Percentiles rank a stretch among this genome's conserved stretches.
Evolutionary conservation across 2,329 filamentous ascomycete species (phyloP).

Genomic region (Salinomyces thailandicus): DNA sequence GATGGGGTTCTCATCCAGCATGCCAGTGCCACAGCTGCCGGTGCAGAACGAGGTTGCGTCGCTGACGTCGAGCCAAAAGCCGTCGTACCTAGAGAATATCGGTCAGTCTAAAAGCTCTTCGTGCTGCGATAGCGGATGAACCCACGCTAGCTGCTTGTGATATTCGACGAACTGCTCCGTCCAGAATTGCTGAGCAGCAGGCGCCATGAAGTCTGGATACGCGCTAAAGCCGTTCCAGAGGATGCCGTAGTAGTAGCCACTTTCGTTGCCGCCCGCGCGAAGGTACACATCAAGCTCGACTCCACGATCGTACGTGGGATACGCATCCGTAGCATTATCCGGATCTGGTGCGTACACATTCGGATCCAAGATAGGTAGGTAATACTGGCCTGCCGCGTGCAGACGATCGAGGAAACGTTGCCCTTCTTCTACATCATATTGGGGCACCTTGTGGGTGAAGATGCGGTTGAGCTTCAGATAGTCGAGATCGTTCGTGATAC

Average conservation of each 20-base stretch:
- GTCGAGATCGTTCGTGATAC: slow-evolving; percentile 35
- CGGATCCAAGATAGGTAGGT: slow-evolving; percentile 48
- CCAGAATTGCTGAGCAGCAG: slow-evolving; percentile 15
- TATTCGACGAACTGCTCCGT: slow-evolving; percentile 13
- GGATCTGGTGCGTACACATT: slow-evolving; percentile 62
- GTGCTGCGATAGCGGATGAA: no score
- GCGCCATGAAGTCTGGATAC: slow-evolving; percentile 16
- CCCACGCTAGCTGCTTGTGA: slow-evolving; percentile 9
- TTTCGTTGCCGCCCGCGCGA: slow-evolving; percentile 42
- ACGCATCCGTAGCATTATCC: slow-evolving; percentile 51
- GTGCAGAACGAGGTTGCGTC: slow-evolving; percentile 18
- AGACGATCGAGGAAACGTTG: slow-evolving; percentile 41
- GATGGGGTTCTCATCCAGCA: slow-evolving; percentile 12
- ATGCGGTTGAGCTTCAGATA: slow-evolving; percentile 47
- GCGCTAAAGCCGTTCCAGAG: slow-evolving; percentile 14
- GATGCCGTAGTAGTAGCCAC: slow-evolving; percentile 25
- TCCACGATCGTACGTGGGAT: slow-evolving; percentile 39
- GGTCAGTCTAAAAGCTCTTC: slow-evolving; percentile 10
- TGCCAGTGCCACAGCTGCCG: slow-evolving; percentile 14
- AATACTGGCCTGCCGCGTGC: slow-evolving; percentile 45
- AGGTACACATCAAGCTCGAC: slow-evolving; percentile 41
- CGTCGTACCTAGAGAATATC: slow-evolving; percentile 14
- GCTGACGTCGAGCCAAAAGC: slow-evolving; percentile 20
- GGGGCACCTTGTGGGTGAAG: slow-evolving; percentile 46
- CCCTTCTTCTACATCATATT: slow-evolving; percentile 46